A percentile compares a stretch with the other conserved stretches of the same genome.
phyloP scores from a whole-genome alignment of 2,329 filamentous ascomycete species.

The Colletotrichum euphorbiae region DNA sequence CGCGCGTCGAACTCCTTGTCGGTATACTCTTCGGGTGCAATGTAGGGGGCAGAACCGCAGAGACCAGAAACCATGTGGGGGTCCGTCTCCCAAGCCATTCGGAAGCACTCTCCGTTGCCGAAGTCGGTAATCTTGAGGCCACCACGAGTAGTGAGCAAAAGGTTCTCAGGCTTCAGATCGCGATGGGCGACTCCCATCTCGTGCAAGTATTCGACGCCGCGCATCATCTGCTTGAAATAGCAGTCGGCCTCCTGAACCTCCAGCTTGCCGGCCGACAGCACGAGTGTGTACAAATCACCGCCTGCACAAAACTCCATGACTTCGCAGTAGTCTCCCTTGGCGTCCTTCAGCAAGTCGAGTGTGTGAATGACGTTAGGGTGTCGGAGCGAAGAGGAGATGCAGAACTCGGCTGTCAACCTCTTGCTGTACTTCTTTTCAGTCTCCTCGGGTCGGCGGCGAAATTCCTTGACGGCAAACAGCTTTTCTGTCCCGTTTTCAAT shows the following conservation, averaged over 20 bases:
- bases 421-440: conserved; percentile 98
- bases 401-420: conserved; percentile 95
- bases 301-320: conserved; percentile 99
- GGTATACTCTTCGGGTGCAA: conserved; percentile 94
- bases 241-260: conserved; percentile 95
- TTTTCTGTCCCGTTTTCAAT: conserved; percentile 88
- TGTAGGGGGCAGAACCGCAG: conserved; percentile 96
- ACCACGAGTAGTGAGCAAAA: conserved; percentile 91
- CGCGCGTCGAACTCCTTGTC: conserved; percentile 97
- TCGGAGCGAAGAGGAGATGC: conserved; percentile 95
- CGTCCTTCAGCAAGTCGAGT: conserved; percentile 91
- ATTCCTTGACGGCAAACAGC: conserved; percentile 97
- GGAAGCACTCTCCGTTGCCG: conserved; percentile 98
- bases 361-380: conserved; percentile 99
- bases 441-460: conserved; percentile 92
- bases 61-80: conserved; percentile 98
- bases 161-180: conserved; percentile 95
- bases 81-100: conserved; percentile 99
- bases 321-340: conserved; percentile 97
- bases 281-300: conserved; percentile 93
- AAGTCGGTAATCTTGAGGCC: conserved; percentile 98
- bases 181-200: conserved; percentile 99
- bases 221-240: conserved; percentile 99
- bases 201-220: conserved; percentile 98
- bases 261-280: conserved; percentile 90